Conservation (phyloP, 176 grass and related monocot genomes). For the Olyra latifolia region DNA sequence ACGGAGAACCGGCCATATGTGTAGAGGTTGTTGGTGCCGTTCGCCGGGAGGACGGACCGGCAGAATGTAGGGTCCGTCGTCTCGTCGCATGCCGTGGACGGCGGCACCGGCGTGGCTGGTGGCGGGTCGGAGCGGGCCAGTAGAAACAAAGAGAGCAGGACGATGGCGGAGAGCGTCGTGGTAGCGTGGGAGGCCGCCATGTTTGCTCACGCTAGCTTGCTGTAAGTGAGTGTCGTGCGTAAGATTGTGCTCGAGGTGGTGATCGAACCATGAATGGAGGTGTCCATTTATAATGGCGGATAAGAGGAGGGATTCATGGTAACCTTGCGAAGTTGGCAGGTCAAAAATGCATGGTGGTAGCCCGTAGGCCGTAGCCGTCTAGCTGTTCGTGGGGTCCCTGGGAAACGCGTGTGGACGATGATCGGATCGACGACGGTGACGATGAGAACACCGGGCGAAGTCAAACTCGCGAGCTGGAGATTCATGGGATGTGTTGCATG, state of each 20-base stretch:
- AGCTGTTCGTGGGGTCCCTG: not conserved
- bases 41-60: conserved; percentile 65
- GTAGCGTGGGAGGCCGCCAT: conserved; percentile 25
- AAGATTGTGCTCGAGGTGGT: not conserved
- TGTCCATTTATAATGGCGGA: conserved; percentile 33
- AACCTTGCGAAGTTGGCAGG: conserved; percentile 31
- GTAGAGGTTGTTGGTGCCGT: conserved; percentile 72
- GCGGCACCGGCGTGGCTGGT: conserved; percentile 51
- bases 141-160: conserved; percentile 40
- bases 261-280: not conserved
- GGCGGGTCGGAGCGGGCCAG: conserved; percentile 36
- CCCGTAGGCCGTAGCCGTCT: not conserved
- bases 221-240: not conserved
- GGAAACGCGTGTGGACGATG: conserved; percentile 36
- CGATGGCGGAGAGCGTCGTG: conserved; percentile 19
- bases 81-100: conserved; percentile 66
- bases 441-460: not conserved
- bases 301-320: not conserved
- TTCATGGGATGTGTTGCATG: not conserved
- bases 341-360: conserved; percentile 8
- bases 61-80: conserved; percentile 77
- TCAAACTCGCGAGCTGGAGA: conserved; percentile 17
- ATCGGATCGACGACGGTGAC: not conserved
- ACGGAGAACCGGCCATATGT: conserved; percentile 84
- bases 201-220: not conserved